phyloP scores from a whole-genome alignment of 2,329 filamentous ascomycete genomes.

The Corinectria fuckeliana region DNA sequence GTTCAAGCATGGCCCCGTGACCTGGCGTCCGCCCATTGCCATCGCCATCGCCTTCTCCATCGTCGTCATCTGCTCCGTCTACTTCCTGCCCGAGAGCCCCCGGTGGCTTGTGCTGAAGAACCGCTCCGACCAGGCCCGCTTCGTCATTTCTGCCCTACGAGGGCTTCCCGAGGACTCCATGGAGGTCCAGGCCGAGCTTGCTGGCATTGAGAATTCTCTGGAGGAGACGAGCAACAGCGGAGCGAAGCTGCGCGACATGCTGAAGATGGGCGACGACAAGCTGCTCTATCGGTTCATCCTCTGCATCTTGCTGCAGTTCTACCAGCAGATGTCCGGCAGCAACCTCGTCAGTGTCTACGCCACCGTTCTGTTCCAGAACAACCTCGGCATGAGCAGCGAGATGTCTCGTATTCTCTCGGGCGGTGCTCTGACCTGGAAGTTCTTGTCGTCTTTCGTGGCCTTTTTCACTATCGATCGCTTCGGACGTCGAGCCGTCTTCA shows the following conservation, averaged over 20 bases:
- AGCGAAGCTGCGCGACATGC: slow-evolving; percentile 50
- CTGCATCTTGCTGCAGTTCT: slow-evolving; percentile 40
- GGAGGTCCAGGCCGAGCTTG: slow-evolving; percentile 49
- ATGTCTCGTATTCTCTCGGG: slow-evolving; percentile 33
- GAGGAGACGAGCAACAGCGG: slow-evolving; percentile 48
- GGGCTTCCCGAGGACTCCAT: slow-evolving; percentile 45
- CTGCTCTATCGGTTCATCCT: slow-evolving; percentile 51
- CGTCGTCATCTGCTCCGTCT: slow-evolving; percentile 41
- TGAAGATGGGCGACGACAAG: slow-evolving; percentile 57
- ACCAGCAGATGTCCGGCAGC: slow-evolving; percentile 36
- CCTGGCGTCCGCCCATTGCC: slow-evolving; percentile 44
- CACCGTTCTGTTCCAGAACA: slow-evolving; percentile 33
- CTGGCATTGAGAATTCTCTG: slow-evolving; percentile 54
- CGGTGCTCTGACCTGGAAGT: slow-evolving; percentile 40
- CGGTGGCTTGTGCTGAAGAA: slow-evolving; percentile 45
- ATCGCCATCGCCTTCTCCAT: slow-evolving; percentile 41
- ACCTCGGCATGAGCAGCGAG: slow-evolving; percentile 27
- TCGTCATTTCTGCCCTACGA: slow-evolving; percentile 47
- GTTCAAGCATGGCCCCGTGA: slow-evolving; percentile 37
- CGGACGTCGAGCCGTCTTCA: slow-evolving; percentile 30
- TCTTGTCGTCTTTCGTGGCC: slow-evolving; percentile 32
- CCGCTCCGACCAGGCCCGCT: slow-evolving; percentile 37
- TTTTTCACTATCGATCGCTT: slow-evolving; percentile 36
- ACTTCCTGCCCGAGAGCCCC: slow-evolving; percentile 44
- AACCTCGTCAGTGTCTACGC: slow-evolving; percentile 36